These are phyloP conservation scores for Gilbertella persicaria DNA, from an alignment of 371 early-diverging fungal species.

Conservation along the genomic window DNA sequence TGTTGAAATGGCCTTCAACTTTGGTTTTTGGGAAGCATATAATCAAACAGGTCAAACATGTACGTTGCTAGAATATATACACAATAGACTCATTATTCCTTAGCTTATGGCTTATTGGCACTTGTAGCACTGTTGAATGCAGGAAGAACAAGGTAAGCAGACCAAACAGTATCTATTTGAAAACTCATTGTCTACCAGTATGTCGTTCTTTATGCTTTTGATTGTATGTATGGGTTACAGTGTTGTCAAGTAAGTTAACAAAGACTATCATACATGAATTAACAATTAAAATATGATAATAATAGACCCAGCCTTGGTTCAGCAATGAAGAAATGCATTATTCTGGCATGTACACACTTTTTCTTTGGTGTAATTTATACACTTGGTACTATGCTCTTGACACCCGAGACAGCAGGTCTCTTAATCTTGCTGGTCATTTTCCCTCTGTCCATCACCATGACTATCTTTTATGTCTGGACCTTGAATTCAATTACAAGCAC, in stretches of 20 bases:
- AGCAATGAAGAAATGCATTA: slow-evolving; percentile 85
- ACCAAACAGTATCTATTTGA: no score
- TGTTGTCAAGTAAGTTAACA: slow-evolving; percentile 74
- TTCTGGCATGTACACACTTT: slow-evolving; percentile 82
- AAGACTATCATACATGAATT: no score
- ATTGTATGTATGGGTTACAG: slow-evolving; percentile 96
- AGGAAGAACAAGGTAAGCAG: slow-evolving; percentile 71
- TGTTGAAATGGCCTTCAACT: slow-evolving; percentile 90
- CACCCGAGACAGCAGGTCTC: slow-evolving; percentile 71
- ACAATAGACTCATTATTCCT: not conserved
- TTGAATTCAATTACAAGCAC: slow-evolving; percentile 45
- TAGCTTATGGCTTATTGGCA: slow-evolving; percentile 61
- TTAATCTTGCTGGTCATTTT: slow-evolving; percentile 81
- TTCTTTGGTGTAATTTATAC: slow-evolving; percentile 88
- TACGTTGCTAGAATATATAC: slow-evolving; percentile 28
- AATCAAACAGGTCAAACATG: slow-evolving; percentile 67
- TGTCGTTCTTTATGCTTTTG: slow-evolving; percentile 94
- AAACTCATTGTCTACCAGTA: slow-evolving; percentile 32
- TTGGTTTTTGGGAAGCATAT: slow-evolving; percentile 82
- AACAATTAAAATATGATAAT: not conserved
- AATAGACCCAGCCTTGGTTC: slow-evolving; percentile 84
- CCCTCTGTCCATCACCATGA: slow-evolving; percentile 89
- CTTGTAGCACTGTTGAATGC: slow-evolving; percentile 83
- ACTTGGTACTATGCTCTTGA: slow-evolving; percentile 75
- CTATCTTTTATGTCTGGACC: slow-evolving; percentile 93